phyloP scores from a whole-genome alignment of 2,329 filamentous ascomycete species.

The Colletotrichum limetticola region DNA sequence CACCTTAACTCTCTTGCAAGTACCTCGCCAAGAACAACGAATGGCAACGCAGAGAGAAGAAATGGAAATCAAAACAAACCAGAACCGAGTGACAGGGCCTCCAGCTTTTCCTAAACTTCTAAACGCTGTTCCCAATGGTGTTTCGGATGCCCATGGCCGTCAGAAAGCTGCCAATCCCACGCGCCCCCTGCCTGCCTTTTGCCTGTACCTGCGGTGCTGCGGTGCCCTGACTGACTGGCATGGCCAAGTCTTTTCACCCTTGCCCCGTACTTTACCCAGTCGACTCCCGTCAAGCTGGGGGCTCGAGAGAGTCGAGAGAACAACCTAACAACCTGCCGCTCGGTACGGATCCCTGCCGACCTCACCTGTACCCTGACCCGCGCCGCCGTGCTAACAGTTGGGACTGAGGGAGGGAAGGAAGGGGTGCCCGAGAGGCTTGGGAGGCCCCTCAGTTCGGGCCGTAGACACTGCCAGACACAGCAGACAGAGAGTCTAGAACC shows the following conservation, averaged over 20 bases:
- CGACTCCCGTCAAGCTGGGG: neutral
- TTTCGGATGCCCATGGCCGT: conserved; percentile 28
- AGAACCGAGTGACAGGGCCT: neutral
- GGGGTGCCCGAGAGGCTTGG: conserved; percentile 3
- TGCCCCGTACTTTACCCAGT: neutral
- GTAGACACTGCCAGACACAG: neutral
- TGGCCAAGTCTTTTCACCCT: neutral
- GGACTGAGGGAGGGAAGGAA: neutral
- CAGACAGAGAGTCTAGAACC: conserved; percentile 28
- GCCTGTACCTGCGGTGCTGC: neutral
- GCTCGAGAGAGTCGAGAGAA: neutral
- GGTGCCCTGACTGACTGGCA: neutral
- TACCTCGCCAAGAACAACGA: neutral
- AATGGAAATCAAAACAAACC: neutral
- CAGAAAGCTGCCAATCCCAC: conserved; percentile 9
- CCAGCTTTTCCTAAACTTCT: neutral
- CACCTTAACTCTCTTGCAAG: conserved; percentile 2
- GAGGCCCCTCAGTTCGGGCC: conserved; percentile 29
- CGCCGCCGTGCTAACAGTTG: conserved; percentile 5
- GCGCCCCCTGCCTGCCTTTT: neutral
- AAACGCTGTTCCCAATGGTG: conserved; percentile 24
- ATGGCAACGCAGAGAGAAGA: neutral
- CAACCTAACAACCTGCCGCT: neutral
- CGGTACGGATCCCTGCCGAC: conserved; percentile 4
- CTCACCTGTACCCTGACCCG: conserved; percentile 9